Evolutionary conservation across 139 green algal genomes (phyloP).

Genomic region (Coccomyxa sp.): DNA sequence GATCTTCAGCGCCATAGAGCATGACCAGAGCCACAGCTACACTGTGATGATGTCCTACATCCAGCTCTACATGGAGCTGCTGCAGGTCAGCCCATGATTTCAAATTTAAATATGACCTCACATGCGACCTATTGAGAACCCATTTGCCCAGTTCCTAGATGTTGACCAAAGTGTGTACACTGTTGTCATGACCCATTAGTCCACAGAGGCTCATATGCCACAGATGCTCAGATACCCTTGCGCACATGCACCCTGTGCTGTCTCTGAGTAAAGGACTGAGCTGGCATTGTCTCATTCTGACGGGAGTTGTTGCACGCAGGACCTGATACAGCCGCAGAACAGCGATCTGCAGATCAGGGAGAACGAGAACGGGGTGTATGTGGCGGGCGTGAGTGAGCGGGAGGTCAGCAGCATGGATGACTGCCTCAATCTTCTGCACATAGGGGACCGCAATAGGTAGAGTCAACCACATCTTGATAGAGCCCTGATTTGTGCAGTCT

Average conservation of each 20-base stretch:
- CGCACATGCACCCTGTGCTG: no score
- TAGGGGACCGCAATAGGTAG: conserved; percentile 75
- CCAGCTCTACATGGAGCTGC: conserved; percentile 87
- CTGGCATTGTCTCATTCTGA: no score
- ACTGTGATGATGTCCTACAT: conserved; percentile 76
- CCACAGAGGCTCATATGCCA: background rate
- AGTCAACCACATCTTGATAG: no score
- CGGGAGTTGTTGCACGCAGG: conserved; percentile 40
- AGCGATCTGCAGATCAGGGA: conserved; percentile 81
- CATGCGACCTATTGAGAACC: no score
- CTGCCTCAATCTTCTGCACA: conserved; percentile 76
- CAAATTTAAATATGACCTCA: no score
- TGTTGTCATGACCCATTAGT: no score
- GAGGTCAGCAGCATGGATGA: conserved; percentile 56
- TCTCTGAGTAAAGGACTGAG: no score
- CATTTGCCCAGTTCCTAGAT: no score
- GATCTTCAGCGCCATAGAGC: conserved; percentile 57
- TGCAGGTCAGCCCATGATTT: conserved; percentile 33
- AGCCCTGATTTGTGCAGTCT: no score
- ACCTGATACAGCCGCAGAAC: conserved; percentile 67
- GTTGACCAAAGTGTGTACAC: no score
- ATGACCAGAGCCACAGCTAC: conserved; percentile 55
- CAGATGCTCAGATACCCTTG: background rate
- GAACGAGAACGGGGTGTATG: conserved; percentile 69
- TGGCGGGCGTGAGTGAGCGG: conserved; percentile 65